These are phyloP conservation scores for Talaromyces thailandensis DNA, from an alignment of 495 filamentous ascomycete genomes.

Conservation along the genomic window DNA sequence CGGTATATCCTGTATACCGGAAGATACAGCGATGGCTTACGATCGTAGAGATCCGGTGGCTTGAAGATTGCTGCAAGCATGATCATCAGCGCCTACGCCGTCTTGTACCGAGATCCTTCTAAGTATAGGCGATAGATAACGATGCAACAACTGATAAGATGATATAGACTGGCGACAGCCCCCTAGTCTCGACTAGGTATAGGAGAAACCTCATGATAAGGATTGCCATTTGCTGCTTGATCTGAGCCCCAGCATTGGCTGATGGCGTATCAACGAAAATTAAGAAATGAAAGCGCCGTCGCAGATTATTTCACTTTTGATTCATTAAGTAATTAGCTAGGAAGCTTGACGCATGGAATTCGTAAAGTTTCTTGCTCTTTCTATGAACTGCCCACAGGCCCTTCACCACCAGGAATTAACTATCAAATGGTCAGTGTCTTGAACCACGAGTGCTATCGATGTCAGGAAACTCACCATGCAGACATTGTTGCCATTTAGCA, in stretches of 20 bases:
- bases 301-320: not conserved
- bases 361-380: not conserved
- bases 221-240: not conserved
- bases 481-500: constrained; percentile 97
- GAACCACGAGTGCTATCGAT: constrained; percentile 5
- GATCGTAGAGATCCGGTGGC: not conserved
- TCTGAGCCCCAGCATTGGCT: not conserved
- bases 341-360: not conserved
- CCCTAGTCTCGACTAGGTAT: not conserved
- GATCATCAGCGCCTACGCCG: no score
- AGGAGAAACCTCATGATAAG: not conserved
- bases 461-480: constrained; percentile 69
- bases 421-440: constrained; percentile 19
- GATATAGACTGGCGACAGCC: not conserved
- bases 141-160: not conserved
- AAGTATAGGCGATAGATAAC: not conserved
- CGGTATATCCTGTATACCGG: not conserved
- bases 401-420: constrained; percentile 85
- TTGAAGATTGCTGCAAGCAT: not conserved
- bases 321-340: not conserved
- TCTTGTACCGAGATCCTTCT: not conserved
- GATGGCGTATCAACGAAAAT: not conserved
- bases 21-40: not conserved
- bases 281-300: not conserved
- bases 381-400: constrained; percentile 40